Evolutionary conservation across 257 asterid genomes (phyloP).

Genomic region (Solanum peruvianum): DNA sequence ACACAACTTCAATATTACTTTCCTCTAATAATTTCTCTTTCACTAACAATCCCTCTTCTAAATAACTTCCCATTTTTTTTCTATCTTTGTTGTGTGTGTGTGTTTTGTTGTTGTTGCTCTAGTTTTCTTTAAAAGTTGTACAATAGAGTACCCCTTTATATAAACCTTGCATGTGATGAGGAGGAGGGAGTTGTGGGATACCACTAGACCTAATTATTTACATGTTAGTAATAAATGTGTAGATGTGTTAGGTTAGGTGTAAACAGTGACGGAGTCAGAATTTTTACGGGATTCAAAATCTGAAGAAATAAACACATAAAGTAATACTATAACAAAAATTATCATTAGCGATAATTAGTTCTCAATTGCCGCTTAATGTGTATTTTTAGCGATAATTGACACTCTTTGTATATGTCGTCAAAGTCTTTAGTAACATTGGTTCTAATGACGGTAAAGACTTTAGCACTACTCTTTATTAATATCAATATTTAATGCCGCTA

Average conservation of each 20-base stretch:
- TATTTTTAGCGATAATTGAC: no score
- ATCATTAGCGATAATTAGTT: no score
- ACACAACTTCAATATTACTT: not conserved
- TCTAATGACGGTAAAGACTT: no score
- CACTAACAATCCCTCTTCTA: not conserved
- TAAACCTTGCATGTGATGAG: not conserved
- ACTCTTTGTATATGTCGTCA: no score
- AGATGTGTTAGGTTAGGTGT: not conserved
- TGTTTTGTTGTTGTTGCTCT: not conserved
- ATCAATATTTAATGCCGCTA: no score
- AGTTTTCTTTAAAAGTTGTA: not conserved
- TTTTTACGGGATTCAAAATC: no score
- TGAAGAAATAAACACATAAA: no score
- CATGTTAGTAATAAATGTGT: not conserved
- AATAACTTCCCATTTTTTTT: not conserved
- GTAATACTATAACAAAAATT: no score
- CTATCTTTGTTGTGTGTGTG: not conserved
- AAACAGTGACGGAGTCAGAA: no score
- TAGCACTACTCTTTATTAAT: no score
- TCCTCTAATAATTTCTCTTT: not conserved
- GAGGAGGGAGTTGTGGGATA: not conserved
- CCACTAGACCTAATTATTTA: not conserved
- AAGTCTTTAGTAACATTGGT: no score
- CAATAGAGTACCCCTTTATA: not conserved
- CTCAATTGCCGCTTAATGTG: no score